Conservation (phyloP, 148 eudicot species). For the Fagopyrum tataricum region DNA sequence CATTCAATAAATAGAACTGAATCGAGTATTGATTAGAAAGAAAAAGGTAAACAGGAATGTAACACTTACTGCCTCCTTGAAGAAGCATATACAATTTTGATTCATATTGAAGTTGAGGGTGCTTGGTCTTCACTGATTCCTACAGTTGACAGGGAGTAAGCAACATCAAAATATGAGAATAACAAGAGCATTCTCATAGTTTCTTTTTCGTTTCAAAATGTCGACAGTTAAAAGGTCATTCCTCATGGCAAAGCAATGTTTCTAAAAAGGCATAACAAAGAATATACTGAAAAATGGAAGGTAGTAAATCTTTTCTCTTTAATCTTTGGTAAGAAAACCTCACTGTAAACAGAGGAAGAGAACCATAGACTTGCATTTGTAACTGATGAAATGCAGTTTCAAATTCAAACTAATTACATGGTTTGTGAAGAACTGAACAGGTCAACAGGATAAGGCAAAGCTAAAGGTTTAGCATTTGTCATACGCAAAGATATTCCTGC, state of each 20-base stretch:
- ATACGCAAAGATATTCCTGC: too few species aligned
- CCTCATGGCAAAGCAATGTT: neutral
- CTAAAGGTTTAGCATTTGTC: too few species aligned
- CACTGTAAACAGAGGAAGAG: neutral
- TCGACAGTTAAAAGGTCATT: neutral
- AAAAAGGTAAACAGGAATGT: neutral
- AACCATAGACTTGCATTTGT: neutral
- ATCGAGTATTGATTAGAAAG: neutral
- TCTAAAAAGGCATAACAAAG: neutral
- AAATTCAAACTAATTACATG: neutral
- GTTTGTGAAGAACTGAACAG: neutral
- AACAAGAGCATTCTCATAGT: neutral
- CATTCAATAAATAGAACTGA: neutral
- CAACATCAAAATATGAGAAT: neutral
- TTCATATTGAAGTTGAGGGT: constrained; percentile 87
- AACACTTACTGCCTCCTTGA: constrained; percentile 89
- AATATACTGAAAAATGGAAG: neutral
- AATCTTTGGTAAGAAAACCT: neutral
- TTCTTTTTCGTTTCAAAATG: neutral
- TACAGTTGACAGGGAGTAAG: constrained; percentile 18
- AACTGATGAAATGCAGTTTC: neutral
- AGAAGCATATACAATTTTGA: constrained; percentile 83
- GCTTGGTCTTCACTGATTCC: constrained; percentile 93
- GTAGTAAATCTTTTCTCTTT: neutral
- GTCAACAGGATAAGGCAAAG: too few species aligned